Conservation (phyloP, 2,329 filamentous ascomycete species). For the Magnaporthiopsis poae region DNA sequence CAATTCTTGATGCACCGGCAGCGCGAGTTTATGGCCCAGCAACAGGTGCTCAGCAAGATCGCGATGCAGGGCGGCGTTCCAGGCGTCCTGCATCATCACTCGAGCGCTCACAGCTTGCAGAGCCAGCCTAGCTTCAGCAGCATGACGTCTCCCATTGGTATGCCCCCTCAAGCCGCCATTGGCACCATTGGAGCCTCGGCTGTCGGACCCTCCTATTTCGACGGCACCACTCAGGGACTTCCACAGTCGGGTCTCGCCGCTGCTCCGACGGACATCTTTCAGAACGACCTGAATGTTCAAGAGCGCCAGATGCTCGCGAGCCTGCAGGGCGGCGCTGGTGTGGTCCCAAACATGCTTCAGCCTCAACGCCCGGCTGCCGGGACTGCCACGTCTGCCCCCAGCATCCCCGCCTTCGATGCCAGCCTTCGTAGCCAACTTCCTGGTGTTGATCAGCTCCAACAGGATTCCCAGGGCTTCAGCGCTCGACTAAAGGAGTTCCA, state of each 20-base stretch:
- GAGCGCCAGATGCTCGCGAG: constrained; percentile 45
- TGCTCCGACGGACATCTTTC: constrained; percentile 39
- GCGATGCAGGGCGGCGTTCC: constrained; percentile 46
- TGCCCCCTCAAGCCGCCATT: constrained; percentile 39
- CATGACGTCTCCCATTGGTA: constrained; percentile 75
- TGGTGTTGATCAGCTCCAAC: constrained; percentile 37
- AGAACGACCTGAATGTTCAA: constrained; percentile 55
- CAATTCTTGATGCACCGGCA: constrained; percentile 94
- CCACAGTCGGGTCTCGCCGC: constrained; percentile 34
- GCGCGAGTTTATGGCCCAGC: constrained; percentile 73
- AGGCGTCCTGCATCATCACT: constrained; percentile 70
- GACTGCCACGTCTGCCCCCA: constrained; percentile 22
- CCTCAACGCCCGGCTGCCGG: not conserved
- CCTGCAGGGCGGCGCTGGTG: constrained; percentile 19
- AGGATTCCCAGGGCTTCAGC: constrained; percentile 49
- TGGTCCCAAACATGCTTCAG: not conserved
- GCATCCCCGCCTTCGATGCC: constrained; percentile 24
- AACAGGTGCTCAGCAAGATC: constrained; percentile 65
- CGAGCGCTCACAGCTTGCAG: constrained; percentile 88
- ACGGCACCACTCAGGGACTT: not conserved
- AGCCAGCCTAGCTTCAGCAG: constrained; percentile 95
- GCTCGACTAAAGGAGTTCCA: constrained; percentile 79
- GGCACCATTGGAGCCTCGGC: constrained; percentile 38
- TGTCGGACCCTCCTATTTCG: constrained; percentile 5
- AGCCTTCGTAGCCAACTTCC: constrained; percentile 39